Conservation (phyloP, 768 basidiomycete genomes). For the Boletales sp. region DNA sequence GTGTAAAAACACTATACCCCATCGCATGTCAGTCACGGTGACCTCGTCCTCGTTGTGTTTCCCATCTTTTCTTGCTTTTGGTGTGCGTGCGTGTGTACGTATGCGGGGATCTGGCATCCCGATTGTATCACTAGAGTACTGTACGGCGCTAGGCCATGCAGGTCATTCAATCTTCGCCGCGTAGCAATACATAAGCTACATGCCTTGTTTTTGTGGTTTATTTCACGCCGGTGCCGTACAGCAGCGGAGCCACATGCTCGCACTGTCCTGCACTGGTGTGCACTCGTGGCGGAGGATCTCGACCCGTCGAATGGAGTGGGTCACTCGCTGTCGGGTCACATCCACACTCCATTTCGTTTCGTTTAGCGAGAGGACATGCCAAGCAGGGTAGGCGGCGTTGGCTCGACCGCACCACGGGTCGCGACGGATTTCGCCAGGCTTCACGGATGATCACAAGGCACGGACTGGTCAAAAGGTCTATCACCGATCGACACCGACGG, state of each 20-base stretch:
- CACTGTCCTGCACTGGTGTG: no score
- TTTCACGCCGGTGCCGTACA: no score
- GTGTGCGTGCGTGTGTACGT: not conserved
- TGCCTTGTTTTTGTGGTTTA: not conserved
- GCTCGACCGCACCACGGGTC: no score
- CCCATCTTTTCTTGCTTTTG: not conserved
- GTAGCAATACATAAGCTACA: conserved; percentile 9
- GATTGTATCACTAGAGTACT: conserved; percentile 18
- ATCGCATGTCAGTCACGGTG: conserved; percentile 9
- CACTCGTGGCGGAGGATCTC: not conserved
- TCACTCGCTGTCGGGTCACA: conserved; percentile 7
- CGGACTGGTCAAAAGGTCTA: no score
- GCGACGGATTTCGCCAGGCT: no score
- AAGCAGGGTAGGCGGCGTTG: no score
- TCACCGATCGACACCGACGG: no score
- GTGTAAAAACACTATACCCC: conserved; percentile 16
- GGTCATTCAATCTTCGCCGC: conserved; percentile 4
- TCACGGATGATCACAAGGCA: no score
- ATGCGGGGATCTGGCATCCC: conserved; percentile 21
- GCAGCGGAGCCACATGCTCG: not conserved
- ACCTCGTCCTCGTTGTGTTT: not conserved
- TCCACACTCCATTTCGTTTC: no score
- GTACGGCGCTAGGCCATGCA: conserved; percentile 13
- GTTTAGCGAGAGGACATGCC: no score
- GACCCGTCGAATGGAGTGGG: conserved; percentile 12